Percentiles rank a stretch among this genome's conserved stretches.
phyloP scores from a whole-genome alignment of 2,329 filamentous ascomycete genomes.

The Cyphellophora attinorum region DNA sequence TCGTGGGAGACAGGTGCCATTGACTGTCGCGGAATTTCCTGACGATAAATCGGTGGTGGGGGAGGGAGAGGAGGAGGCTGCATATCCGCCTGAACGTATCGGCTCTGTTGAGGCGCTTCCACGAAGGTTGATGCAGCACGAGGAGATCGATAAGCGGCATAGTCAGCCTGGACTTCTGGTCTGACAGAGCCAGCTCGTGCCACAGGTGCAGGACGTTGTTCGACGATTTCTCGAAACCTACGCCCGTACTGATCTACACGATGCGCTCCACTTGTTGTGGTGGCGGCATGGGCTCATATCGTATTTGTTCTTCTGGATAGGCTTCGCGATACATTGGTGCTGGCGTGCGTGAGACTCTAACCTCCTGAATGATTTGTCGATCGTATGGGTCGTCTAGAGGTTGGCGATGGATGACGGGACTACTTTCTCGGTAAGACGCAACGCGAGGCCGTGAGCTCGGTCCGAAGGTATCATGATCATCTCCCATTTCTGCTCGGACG shows the following conservation, averaged over 20 bases:
- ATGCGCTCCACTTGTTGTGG: conserved; percentile 55
- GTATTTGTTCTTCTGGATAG: conserved; percentile 35
- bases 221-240: conserved; percentile 57
- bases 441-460: conserved; percentile 22
- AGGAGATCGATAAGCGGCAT: conserved; percentile 12
- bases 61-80: conserved; percentile 27
- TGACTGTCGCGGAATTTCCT: conserved; percentile 25
- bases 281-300: conserved; percentile 29
- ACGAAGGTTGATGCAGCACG: conserved; percentile 31
- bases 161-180: conserved; percentile 8
- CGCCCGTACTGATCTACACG: conserved; percentile 71
- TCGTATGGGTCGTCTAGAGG: conserved; percentile 21
- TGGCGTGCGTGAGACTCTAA: conserved; percentile 30
- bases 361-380: conserved; percentile 29
- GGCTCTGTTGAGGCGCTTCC: conserved; percentile 29
- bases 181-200: conserved; percentile 17
- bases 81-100: conserved; percentile 36
- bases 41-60: neutral
- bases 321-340: conserved; percentile 28
- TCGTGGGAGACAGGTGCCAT: conserved; percentile 7
- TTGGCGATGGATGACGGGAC: conserved; percentile 27
- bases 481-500: conserved; percentile 30
- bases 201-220: conserved; percentile 24
- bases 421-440: conserved; percentile 30
- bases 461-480: conserved; percentile 28